Conservation (phyloP, 75 land plant genomes). For the Picea glauca region DNA sequence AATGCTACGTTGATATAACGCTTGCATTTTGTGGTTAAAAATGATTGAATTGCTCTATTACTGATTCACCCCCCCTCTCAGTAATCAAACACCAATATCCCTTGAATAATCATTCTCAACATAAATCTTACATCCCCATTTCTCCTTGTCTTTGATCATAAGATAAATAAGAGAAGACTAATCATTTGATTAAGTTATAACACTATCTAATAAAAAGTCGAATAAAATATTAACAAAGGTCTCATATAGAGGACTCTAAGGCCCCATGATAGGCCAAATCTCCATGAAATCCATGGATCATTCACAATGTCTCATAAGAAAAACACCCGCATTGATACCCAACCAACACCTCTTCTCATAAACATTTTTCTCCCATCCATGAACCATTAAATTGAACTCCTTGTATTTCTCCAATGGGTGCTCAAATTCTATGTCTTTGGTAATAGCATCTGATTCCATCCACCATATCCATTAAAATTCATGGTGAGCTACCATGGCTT, state of each 20-base stretch:
- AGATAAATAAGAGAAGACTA: constrained; percentile 68
- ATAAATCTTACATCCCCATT: constrained; percentile 40
- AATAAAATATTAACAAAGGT: too few species aligned
- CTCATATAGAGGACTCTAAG: constrained; percentile 25
- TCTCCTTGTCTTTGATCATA: constrained; percentile 30
- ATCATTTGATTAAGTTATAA: constrained; percentile 51
- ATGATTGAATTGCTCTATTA: too few species aligned
- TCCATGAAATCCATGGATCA: constrained; percentile 84
- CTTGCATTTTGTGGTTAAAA: too few species aligned
- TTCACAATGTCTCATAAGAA: constrained; percentile 72
- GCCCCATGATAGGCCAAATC: constrained; percentile 70
- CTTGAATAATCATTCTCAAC: constrained; percentile 24
- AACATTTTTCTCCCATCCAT: constrained; percentile 59
- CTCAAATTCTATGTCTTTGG: constrained; percentile 84
- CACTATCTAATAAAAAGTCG: too few species aligned
- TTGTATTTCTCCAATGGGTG: constrained; percentile 57
- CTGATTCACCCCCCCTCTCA: too few species aligned
- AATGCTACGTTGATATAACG: too few species aligned
- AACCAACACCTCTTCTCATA: constrained; percentile 56
- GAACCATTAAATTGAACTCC: constrained; percentile 60
- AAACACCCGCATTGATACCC: constrained; percentile 73
- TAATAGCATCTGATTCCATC: constrained; percentile 83
- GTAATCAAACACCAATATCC: too few species aligned
- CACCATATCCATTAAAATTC: constrained; percentile 92
- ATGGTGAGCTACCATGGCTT: constrained; percentile 72